Conservation (phyloP, 73 alveolate genomes). For the Tetrahymena borealis region DNA sequence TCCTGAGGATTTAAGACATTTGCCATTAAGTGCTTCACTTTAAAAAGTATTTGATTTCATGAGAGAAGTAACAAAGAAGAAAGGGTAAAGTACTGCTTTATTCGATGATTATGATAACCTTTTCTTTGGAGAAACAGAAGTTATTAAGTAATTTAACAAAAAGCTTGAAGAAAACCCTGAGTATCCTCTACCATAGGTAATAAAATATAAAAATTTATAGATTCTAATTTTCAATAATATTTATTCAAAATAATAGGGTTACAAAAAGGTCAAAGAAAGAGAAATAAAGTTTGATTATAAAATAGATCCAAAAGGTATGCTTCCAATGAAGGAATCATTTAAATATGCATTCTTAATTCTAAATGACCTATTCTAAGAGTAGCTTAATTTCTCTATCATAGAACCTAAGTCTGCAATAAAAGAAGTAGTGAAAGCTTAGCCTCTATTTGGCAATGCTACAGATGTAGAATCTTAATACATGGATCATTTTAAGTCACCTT, state of each 20-base stretch:
- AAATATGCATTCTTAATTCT: neutral
- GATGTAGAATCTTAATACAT: neutral
- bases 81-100: constrained; percentile 38
- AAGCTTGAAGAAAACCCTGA: constrained; percentile 50
- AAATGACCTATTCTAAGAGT: neutral
- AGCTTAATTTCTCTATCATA: neutral
- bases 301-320: neutral
- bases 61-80: constrained; percentile 29
- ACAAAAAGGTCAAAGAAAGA: neutral
- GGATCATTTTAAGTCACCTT: neutral
- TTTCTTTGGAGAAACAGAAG: constrained; percentile 55
- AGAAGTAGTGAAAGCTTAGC: neutral
- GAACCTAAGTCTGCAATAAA: neutral
- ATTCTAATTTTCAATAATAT: neutral
- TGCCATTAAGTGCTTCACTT: constrained; percentile 17
- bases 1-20: constrained; percentile 9
- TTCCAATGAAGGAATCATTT: neutral
- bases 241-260: neutral
- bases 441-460: neutral
- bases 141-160: constrained; percentile 57
- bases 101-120: constrained; percentile 63
- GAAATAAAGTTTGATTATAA: neutral
- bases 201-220: neutral
- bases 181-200: constrained; percentile 67
- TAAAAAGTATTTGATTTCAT: constrained; percentile 26